Base-by-base conservation (phyloP, 495 filamentous ascomycete genomes). In the Aspergillus asperescens region DNA sequence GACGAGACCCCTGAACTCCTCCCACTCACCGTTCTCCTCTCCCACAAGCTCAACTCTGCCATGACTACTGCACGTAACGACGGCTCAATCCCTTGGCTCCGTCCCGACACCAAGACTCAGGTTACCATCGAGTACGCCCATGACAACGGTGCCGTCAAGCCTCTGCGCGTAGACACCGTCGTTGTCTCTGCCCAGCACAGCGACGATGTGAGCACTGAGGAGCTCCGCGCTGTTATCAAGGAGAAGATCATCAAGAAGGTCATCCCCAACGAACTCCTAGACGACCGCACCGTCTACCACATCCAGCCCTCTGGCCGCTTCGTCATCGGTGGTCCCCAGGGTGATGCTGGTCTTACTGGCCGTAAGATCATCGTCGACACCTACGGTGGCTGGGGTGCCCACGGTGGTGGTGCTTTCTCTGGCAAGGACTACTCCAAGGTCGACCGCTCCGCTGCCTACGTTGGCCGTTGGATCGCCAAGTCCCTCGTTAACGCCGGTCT, bases 381-480 rank as follows among this genome's bases (percentile, higher is more conserved):
- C 74, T 98, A 98, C 79, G 93, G 93, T 78, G 93, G 93, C 64
- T 98, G 93, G 93, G 93, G 93, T 77, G 93, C 93, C 61, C 93
- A 98, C 80, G 93, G 93, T 81, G 93, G 93, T 78, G 93, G 93
- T 82, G 93, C 93, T 72, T 98, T 98, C 87, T 97, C 93, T 66
- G 93, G 93, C 68, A 98, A 98, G 84, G 93, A 98, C 72, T 98
- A 96, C 87, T 95, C 90, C 77, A 98, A 98, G 81, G 93, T 98
- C 74, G 93, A 98, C 71, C 88, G 93, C 61, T 96, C 92, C 25
- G 93, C 93, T 60, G 93, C 93, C 64, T 98, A 98, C 77, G 82
- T 96, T 59, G 90, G 85, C 63, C 89, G 93, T 62, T 98, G 93
- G 93, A 88, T 98, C 71, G 93, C 93, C 70, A 98, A 98, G 84